phyloP scores from a whole-genome alignment of 495 filamentous ascomycete genomes.

The Jackrogersella multiformis region DNA sequence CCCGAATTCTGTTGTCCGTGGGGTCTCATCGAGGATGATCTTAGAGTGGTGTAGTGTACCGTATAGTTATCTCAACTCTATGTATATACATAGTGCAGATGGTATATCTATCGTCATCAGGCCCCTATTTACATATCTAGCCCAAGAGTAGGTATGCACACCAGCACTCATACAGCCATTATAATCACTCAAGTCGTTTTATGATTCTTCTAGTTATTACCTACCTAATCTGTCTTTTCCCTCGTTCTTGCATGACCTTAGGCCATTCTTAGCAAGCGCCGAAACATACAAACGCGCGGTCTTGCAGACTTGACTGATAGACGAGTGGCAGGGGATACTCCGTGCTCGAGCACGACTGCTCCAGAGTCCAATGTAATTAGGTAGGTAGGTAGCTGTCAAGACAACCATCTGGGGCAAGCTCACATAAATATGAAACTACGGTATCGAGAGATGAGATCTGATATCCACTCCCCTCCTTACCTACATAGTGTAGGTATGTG shows the following conservation, averaged over 20 bases:
- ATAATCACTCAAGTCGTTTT: too few relatives aligned
- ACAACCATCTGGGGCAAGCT: background rate
- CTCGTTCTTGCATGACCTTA: background rate
- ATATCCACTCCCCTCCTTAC: background rate
- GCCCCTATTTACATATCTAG: too few relatives aligned
- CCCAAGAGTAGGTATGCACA: too few relatives aligned
- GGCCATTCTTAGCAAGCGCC: background rate
- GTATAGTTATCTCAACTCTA: background rate
- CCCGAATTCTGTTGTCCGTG: background rate
- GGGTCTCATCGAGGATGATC: background rate
- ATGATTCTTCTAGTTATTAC: too few relatives aligned
- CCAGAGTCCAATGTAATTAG: background rate
- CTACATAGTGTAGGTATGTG: too few relatives aligned
- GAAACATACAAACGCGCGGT: background rate
- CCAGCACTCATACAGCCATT: too few relatives aligned
- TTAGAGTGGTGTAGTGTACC: background rate
- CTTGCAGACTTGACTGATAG: background rate
- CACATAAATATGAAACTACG: background rate
- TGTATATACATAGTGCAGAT: too few relatives aligned
- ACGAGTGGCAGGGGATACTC: background rate
- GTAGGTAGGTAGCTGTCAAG: background rate
- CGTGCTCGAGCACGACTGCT: too few relatives aligned
- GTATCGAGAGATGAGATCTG: slow-evolving; percentile 3
- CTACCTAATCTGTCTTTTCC: too few relatives aligned
- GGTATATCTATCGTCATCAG: too few relatives aligned